Conservation (phyloP, 192 early-diverging fungal species). For the Podila horticola region DNA sequence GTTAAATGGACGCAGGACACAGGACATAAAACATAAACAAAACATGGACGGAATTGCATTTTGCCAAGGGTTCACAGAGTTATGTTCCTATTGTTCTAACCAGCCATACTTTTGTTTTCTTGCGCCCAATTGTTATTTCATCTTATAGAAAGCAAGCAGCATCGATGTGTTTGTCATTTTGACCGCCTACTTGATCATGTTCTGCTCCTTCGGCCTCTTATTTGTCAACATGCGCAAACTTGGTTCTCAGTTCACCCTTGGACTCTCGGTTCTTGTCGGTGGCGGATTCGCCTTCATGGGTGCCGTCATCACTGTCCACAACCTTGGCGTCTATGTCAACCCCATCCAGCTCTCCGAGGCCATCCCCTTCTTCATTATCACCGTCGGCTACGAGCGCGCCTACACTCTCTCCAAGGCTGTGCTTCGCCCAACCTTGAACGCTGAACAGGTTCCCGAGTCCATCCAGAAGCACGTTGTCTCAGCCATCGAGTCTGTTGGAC, state of each 20-base stretch:
- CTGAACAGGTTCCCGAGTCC: constrained; percentile 31
- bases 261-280: constrained; percentile 72
- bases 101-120: neutral
- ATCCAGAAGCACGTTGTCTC: constrained; percentile 64
- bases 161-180: constrained; percentile 84
- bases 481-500: constrained; percentile 73
- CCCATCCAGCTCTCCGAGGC: constrained; percentile 81
- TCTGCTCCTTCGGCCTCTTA: constrained; percentile 80
- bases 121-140: neutral
- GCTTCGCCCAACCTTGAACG: constrained; percentile 58
- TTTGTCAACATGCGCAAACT: constrained; percentile 88
- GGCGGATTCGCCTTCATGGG: constrained; percentile 83
- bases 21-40: too few relatives aligned
- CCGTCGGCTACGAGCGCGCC: constrained; percentile 92
- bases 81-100: neutral
- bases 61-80: neutral
- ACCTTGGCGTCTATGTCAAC: constrained; percentile 75
- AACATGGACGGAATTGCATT: too few relatives aligned
- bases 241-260: constrained; percentile 83
- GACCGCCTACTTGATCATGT: constrained; percentile 84
- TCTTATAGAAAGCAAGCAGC: constrained; percentile 68
- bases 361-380: constrained; percentile 90
- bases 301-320: constrained; percentile 74
- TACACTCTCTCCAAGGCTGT: constrained; percentile 86
- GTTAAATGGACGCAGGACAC: too few relatives aligned